Conservation (phyloP, 805 yeast genomes). For the Hanseniaspora thailandica region DNA sequence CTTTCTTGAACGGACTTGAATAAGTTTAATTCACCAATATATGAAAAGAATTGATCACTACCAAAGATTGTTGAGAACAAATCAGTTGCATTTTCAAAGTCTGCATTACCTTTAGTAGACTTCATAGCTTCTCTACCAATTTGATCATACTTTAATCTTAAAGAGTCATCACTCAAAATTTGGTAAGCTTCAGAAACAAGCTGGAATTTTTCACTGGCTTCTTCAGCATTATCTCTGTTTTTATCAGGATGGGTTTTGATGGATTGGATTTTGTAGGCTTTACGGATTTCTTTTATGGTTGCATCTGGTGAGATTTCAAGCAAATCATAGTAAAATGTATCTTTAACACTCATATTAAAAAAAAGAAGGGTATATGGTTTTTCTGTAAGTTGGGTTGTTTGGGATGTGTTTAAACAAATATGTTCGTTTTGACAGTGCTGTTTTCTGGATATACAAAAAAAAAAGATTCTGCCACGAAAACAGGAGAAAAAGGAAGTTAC, state of each 20-base stretch:
- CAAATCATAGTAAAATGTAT: constrained; percentile 60
- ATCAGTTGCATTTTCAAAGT: constrained; percentile 65
- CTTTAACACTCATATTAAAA: constrained; percentile 48
- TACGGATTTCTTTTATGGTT: constrained; percentile 55
- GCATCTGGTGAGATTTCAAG: constrained; percentile 49
- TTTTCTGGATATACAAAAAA: not conserved
- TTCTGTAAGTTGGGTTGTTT: not conserved
- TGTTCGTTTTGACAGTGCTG: not conserved
- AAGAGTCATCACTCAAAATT: constrained; percentile 52
- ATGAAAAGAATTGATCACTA: constrained; percentile 74
- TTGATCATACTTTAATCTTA: constrained; percentile 60
- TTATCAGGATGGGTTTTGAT: constrained; percentile 71
- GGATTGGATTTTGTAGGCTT: constrained; percentile 69
- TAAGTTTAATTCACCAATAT: constrained; percentile 80
- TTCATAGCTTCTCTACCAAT: constrained; percentile 63
- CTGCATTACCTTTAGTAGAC: constrained; percentile 39
- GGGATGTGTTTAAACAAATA: not conserved
- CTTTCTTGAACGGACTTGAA: constrained; percentile 51
- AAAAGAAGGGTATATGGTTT: not conserved
- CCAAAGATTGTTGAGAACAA: constrained; percentile 68
- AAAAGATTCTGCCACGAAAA: no score
- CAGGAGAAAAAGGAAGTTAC: not conserved
- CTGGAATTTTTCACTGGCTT: constrained; percentile 58
- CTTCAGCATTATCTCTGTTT: constrained; percentile 57
- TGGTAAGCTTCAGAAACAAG: constrained; percentile 63